Percentiles rank a stretch among this genome's conserved stretches.
phyloP scores from a whole-genome alignment of 345 rosid genomes.

The Heritiera fomes region DNA sequence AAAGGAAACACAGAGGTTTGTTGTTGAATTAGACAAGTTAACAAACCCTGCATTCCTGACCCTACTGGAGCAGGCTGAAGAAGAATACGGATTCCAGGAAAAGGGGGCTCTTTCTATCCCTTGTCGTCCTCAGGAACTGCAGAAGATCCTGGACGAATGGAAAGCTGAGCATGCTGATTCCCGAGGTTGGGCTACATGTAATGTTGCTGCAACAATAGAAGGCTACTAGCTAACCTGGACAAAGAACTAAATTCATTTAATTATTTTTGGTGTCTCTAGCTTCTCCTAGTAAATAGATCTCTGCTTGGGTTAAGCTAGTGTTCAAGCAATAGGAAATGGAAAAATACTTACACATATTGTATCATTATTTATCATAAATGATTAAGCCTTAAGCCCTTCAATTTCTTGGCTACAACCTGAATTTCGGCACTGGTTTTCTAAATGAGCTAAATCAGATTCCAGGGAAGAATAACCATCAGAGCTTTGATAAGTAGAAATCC shows the following conservation, averaged over 20 bases:
- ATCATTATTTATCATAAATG: background rate
- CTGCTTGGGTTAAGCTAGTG: background rate
- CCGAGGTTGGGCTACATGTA: background rate
- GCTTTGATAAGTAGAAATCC: background rate
- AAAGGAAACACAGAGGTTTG: constrained; percentile 34
- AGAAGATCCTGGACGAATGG: constrained; percentile 5
- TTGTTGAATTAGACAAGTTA: constrained; percentile 25
- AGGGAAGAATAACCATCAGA: background rate
- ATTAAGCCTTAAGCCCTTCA: background rate
- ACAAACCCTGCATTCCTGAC: constrained; percentile 31
- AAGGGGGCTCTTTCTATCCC: constrained; percentile 35
- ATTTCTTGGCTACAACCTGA: background rate
- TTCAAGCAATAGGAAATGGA: background rate
- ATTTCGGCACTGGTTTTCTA: background rate
- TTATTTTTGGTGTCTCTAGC: no score
- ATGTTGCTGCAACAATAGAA: background rate
- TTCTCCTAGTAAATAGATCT: no score
- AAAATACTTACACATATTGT: background rate
- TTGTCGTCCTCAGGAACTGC: constrained; percentile 35
- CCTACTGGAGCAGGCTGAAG: constrained; percentile 32
- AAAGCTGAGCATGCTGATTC: background rate
- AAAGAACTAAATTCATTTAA: background rate
- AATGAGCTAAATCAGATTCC: background rate
- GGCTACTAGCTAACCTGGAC: background rate
- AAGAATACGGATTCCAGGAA: constrained; percentile 35